Evolutionary conservation across 176 grass and related monocot genomes (phyloP).

Genomic region (Cenchrus purpureus): DNA sequence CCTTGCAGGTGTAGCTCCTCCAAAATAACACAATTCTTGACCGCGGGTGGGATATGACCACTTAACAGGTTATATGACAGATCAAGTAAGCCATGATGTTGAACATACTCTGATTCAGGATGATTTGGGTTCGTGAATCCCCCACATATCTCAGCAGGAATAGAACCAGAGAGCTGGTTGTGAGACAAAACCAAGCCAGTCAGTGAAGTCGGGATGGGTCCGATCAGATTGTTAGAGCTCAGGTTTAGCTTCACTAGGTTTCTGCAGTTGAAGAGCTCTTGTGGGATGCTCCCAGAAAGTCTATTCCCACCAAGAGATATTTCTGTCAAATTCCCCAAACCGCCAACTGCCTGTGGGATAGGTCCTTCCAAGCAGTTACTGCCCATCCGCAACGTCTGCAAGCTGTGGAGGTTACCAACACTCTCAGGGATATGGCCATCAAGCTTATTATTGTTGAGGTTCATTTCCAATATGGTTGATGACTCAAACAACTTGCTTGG

Average conservation of each 20-base stretch:
- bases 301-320: slow-evolving; percentile 66
- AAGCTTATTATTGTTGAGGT: slow-evolving; percentile 61
- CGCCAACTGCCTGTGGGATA: slow-evolving; percentile 59
- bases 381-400: slow-evolving; percentile 58
- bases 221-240: slow-evolving; percentile 64
- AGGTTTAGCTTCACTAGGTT: slow-evolving; percentile 75
- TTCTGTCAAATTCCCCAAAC: slow-evolving; percentile 59
- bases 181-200: slow-evolving; percentile 75
- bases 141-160: slow-evolving; percentile 68
- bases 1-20: slow-evolving; percentile 63
- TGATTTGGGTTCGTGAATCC: slow-evolving; percentile 52
- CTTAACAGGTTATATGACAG: slow-evolving; percentile 71
- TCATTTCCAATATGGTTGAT: slow-evolving; percentile 58
- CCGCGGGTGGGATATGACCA: slow-evolving; percentile 60
- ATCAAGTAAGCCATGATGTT: slow-evolving; percentile 70
- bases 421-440: slow-evolving; percentile 60
- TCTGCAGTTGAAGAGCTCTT: slow-evolving; percentile 74
- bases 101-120: slow-evolving; percentile 62
- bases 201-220: slow-evolving; percentile 61
- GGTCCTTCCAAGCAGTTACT: slow-evolving; percentile 71
- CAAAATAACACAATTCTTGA: slow-evolving; percentile 67
- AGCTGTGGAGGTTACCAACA: slow-evolving; percentile 45
- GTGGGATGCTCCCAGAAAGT: slow-evolving; percentile 74
- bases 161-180: slow-evolving; percentile 69
- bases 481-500: slow-evolving; percentile 67